phyloP scores from a whole-genome alignment of 75 land plant genomes.

The Adiantum capillusveneris region DNA sequence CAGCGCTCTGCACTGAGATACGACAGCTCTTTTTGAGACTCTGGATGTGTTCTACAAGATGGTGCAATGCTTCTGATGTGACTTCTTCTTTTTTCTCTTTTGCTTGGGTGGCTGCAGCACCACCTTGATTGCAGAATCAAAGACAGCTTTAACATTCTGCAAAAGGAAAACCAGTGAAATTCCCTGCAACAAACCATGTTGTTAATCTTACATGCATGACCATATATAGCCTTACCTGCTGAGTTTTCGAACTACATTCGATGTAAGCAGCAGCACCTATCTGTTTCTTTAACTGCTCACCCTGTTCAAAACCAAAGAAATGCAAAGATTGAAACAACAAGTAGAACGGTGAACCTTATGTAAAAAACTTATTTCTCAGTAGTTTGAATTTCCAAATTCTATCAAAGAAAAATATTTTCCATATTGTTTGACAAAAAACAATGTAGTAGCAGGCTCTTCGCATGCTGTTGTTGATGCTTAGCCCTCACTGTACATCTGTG shows the following conservation, averaged over 20 bases:
- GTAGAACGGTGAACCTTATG: too few relatives aligned
- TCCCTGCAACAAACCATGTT: background rate
- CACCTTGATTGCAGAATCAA: constrained; percentile 68
- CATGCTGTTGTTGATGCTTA: too few relatives aligned
- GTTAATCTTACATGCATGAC: background rate
- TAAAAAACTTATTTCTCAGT: too few relatives aligned
- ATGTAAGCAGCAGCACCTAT: constrained; percentile 46
- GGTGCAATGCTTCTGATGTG: constrained; percentile 13
- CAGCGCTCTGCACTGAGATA: too few relatives aligned
- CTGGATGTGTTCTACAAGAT: constrained; percentile 1
- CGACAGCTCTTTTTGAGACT: too few relatives aligned
- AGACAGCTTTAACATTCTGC: constrained; percentile 70
- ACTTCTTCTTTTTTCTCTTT: constrained; percentile 27
- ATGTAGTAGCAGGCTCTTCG: too few relatives aligned
- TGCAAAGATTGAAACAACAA: too few relatives aligned
- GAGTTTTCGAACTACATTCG: constrained; percentile 82
- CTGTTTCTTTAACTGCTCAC: constrained; percentile 38
- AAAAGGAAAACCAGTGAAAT: constrained; percentile 1
- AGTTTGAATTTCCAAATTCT: too few relatives aligned
- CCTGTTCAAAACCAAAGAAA: too few relatives aligned
- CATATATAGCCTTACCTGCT: constrained; percentile 44
- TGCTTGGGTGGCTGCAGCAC: constrained; percentile 46
- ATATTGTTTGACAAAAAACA: too few relatives aligned
- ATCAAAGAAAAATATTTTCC: too few relatives aligned
- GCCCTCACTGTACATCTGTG: too few relatives aligned